phyloP scores from a whole-genome alignment of 495 filamentous ascomycete species.

The Talaromyces wortmannii region DNA sequence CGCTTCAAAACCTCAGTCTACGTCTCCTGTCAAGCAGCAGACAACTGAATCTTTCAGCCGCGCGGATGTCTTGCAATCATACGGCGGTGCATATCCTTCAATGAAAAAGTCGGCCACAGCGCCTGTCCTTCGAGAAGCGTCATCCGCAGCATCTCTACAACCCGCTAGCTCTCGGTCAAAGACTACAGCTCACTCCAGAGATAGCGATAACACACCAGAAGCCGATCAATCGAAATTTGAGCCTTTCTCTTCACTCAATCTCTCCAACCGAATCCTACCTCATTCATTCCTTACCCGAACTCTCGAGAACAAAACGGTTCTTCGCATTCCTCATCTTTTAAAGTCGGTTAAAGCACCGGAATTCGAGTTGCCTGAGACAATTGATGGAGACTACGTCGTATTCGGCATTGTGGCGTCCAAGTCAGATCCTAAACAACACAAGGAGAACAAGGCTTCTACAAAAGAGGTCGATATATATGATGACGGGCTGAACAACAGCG shows the following conservation, averaged over 20 bases:
- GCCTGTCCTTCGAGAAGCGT: slow-evolving; percentile 29
- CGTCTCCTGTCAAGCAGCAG: slow-evolving; percentile 30
- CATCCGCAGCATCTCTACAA: slow-evolving; percentile 1
- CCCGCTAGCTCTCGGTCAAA: background rate
- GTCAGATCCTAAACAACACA: slow-evolving; percentile 68
- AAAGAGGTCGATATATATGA: slow-evolving; percentile 42
- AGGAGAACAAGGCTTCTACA: slow-evolving; percentile 38
- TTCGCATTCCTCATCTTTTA: slow-evolving; percentile 75
- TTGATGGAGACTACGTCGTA: slow-evolving; percentile 80
- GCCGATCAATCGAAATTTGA: slow-evolving; percentile 59
- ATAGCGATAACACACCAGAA: slow-evolving; percentile 9
- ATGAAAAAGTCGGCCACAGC: slow-evolving; percentile 47
- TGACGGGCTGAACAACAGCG: slow-evolving; percentile 48
- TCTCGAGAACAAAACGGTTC: slow-evolving; percentile 66
- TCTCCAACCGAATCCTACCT: slow-evolving; percentile 80
- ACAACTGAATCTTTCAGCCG: slow-evolving; percentile 48
- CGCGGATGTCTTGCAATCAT: slow-evolving; percentile 55
- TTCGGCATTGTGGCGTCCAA: slow-evolving; percentile 84
- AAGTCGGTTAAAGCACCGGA: slow-evolving; percentile 72
- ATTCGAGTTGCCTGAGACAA: slow-evolving; percentile 80
- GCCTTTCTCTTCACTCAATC: slow-evolving; percentile 75
- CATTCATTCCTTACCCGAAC: slow-evolving; percentile 71
- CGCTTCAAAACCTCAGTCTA: slow-evolving; percentile 33
- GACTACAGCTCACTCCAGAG: slow-evolving; percentile 12
- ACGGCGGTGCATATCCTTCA: slow-evolving; percentile 17